Base-by-base conservation (phyloP, 2,329 filamentous ascomycete genomes). In the Rachicladosporium sp. region DNA sequence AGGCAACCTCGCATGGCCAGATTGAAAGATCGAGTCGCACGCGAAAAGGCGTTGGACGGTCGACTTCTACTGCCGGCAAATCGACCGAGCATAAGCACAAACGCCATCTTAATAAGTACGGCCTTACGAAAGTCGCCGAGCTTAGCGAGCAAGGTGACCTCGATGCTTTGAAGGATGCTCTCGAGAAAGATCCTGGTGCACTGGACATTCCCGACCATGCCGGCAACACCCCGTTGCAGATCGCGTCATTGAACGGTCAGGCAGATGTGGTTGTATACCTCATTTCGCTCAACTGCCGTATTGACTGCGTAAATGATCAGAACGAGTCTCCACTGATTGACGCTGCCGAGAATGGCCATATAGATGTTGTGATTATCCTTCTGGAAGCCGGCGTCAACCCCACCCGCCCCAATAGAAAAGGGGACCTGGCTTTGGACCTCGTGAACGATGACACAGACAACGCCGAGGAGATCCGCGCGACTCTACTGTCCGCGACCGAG, bases 141-240 rank as follows among this genome's bases (percentile, higher is more conserved):
- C 87, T 89, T 21, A 93, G 87, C 59, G 84, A 88, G 30, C 79
- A 80, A 50, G 86, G 87, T 37, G 85, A 93, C 55, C 74, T 91
- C 40, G 83, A 89, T 2, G 69, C 70, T 7, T 87, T 85, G 10
- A 88, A 83, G 57, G 73, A 76, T 50, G 76, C 83, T 46, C 72
- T 87, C 27, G 68, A 73, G 6, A 84, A 93, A 56, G 76, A 87
- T 12, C 87, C 86, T 0, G 84, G 93, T 46, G 87, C 96, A 59
- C 62, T 96, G 39, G 84, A 98, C 50, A 74, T 88, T 42, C 78
- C 84, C 15, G 91, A 98, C 56, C 93, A 94, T 57, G 91, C 91
- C 10, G 85, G 86, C n/a, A 96, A 96, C 54, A 93, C 89, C 1
- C 91, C 91, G 15, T 69, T 98, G 29, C 91, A 98, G 60, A 91